These are phyloP conservation scores for Hypoxylon perforatum DNA, from an alignment of 495 filamentous ascomycete genomes.

Conservation along the genomic window DNA sequence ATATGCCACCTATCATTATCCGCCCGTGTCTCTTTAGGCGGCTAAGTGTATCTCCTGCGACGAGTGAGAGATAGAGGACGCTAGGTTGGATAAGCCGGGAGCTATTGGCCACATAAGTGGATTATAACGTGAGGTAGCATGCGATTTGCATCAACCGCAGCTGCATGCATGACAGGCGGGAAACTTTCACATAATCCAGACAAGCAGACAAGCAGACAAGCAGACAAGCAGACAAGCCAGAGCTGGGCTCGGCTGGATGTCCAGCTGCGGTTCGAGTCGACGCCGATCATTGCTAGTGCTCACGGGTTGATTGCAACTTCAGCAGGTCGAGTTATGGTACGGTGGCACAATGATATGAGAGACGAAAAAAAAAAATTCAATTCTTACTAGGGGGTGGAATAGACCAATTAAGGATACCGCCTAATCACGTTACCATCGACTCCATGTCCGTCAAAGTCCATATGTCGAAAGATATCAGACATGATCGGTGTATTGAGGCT, in stretches of 20 bases:
- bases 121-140: slow-evolving; percentile 44
- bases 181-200: slow-evolving; percentile 14
- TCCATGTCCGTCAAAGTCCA: slow-evolving; percentile 26
- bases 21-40: slow-evolving; percentile 31
- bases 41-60: slow-evolving; percentile 34
- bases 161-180: slow-evolving; percentile 45
- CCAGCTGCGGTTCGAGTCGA: slow-evolving; percentile 39
- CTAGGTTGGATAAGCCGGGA: slow-evolving; percentile 31
- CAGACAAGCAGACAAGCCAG: slow-evolving; percentile 27
- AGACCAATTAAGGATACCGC: slow-evolving; percentile 29
- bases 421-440: slow-evolving; percentile 39
- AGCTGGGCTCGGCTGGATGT: slow-evolving; percentile 41
- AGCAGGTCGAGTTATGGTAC: slow-evolving; percentile 32
- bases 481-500: slow-evolving; percentile 2
- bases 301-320: slow-evolving; percentile 35
- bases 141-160: slow-evolving; percentile 41
- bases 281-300: slow-evolving; percentile 41
- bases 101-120: slow-evolving; percentile 33
- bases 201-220: too few relatives aligned
- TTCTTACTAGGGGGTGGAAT: slow-evolving; percentile 5
- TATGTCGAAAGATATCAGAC: slow-evolving; percentile 15
- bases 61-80: slow-evolving; percentile 24
- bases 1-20: slow-evolving; percentile 32
- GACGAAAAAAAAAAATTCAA: neutral
- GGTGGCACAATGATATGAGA: slow-evolving; percentile 34